Base-by-base conservation (phyloP, 352 stramenopile species). In the Phytophthora cajani region DNA sequence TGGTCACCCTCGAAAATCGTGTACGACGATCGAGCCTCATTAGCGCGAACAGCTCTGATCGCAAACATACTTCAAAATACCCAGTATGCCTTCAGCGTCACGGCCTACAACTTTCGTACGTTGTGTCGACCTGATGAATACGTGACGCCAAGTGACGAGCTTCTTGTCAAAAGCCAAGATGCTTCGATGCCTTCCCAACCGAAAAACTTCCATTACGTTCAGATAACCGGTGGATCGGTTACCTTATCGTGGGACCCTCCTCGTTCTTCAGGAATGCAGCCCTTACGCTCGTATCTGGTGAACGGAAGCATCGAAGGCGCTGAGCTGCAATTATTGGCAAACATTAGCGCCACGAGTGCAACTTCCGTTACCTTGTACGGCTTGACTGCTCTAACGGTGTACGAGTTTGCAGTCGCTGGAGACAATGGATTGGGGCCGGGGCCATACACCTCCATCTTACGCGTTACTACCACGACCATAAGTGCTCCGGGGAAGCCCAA, bases 211-310 rank as follows among this genome's bases (percentile, higher is more conserved):
- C 61, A 12, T 2, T 50, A 21, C 1, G 50, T 67, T n/a, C 21
- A 52, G 2, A 53, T 81, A 6, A 81, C 81, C 3, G 81, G 83
- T 14, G 83, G 83, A 16, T 71, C 81, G 1, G 67, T 89, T 14
- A 62, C 70, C 2, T 56, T 91, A 33, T 54, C 47, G 17, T 91
- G 83, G 83, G 80, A 88, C 10, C 50, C 64, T 9, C 83, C 83
- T 14, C 56, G 69, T 12, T 88, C 83, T 9, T 70, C 74, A 3
- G 81, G 79, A 14, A 79, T 76, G 1, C 56, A 53, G 9, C 8
- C 9, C 8, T 80, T 64, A 36, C 82, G 25, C 1, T 54, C 60
- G 19, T 91, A 89, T 58, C 19, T 72, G 10, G 52, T 91, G 17
- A 69, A 49, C 44, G 58, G 65, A 47, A 44, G 64, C 5, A 9